Evolutionary conservation across 169 alveolate genomes (phyloP).

Genomic region (Eimeria praecox): DNA sequence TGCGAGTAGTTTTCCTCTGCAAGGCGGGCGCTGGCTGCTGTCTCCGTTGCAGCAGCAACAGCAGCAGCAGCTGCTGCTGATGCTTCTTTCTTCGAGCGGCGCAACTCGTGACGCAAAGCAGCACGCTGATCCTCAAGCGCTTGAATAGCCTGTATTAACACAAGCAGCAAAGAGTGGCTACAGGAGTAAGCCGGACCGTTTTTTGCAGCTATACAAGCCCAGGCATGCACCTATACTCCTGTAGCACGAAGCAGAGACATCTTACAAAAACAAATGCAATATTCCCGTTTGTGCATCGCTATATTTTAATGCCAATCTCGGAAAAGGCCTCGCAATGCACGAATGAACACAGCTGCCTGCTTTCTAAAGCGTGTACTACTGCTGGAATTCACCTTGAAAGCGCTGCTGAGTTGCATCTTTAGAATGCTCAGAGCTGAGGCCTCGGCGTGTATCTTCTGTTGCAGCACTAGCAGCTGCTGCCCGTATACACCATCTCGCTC

Average conservation of each 20-base stretch:
- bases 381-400: conserved; percentile 19
- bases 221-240: background rate
- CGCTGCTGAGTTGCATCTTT: conserved; percentile 52
- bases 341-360: background rate
- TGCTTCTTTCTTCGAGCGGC: conserved; percentile 28
- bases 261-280: background rate
- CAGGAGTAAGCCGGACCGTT: background rate
- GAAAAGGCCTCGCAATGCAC: no score
- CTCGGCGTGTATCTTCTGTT: conserved; percentile 42
- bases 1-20: conserved; percentile 57
- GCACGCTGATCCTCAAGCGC: conserved; percentile 53
- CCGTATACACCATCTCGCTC: background rate
- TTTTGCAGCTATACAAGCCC: background rate
- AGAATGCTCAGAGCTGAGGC: conserved; percentile 19
- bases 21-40: conserved; percentile 54
- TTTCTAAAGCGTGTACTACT: background rate
- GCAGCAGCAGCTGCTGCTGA: conserved; percentile 55
- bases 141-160: conserved; percentile 8
- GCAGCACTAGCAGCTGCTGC: conserved; percentile 32
- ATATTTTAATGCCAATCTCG: no score
- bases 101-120: conserved; percentile 22
- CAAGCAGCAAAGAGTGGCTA: background rate
- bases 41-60: conserved; percentile 43
- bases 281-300: background rate
- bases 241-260: background rate